phyloP scores from a whole-genome alignment of 2,329 filamentous ascomycete species.

The Fusarium musae region DNA sequence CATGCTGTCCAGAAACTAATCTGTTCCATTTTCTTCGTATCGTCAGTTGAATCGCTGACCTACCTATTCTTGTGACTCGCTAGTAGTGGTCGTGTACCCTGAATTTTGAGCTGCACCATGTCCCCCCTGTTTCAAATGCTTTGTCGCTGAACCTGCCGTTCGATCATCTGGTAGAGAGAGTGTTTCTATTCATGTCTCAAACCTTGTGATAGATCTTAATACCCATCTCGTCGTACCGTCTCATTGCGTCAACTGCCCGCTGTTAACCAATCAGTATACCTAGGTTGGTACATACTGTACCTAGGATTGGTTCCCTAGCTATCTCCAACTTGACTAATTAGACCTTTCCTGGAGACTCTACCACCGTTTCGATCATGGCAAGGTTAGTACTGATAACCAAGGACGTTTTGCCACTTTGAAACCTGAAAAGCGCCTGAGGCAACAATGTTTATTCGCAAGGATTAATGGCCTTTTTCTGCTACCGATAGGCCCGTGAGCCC shows the following conservation, averaged over 20 bases:
- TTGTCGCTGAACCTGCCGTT: not conserved
- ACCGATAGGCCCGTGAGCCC: slow-evolving; percentile 22
- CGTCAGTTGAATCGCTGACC: not conserved
- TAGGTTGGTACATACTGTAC: not conserved
- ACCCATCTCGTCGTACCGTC: not conserved
- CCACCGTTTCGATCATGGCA: not conserved
- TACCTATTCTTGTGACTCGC: not conserved
- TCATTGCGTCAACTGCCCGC: not conserved
- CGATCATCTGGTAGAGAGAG: not conserved
- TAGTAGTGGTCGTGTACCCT: not conserved
- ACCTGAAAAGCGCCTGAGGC: slow-evolving; percentile 37
- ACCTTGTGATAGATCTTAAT: not conserved
- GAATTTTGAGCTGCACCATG: not conserved
- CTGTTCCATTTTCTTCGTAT: not conserved
- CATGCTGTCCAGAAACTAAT: not conserved
- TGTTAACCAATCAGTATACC: not conserved
- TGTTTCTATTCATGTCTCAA: not conserved
- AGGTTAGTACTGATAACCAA: not conserved
- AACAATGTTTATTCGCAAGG: slow-evolving; percentile 25
- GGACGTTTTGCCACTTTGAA: not conserved
- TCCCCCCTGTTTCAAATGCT: slow-evolving; percentile 13
- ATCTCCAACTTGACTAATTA: not conserved
- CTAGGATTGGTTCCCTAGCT: not conserved
- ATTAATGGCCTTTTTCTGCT: slow-evolving; percentile 15
- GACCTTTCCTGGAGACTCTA: slow-evolving; percentile 9